Percentiles rank a stretch among this genome's conserved stretches.
phyloP scores from a whole-genome alignment of 345 rosid species.

The Trapa bicornis region DNA sequence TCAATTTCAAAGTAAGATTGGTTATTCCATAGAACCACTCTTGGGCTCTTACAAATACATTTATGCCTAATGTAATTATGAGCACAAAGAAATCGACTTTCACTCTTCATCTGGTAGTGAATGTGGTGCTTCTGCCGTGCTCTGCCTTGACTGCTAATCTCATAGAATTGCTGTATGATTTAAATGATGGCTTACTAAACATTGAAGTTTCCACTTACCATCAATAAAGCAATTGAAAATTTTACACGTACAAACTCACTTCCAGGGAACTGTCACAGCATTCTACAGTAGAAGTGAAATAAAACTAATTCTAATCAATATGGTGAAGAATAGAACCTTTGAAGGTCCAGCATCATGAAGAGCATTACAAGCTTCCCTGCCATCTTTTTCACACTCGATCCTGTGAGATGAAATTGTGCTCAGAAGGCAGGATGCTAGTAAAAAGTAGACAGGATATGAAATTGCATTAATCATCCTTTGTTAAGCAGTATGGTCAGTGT shows the following conservation, averaged over 20 bases:
- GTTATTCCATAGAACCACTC: too few species aligned
- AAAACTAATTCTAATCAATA: neutral
- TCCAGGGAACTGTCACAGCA: neutral
- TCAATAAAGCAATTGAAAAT: neutral
- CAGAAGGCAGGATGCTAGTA: neutral
- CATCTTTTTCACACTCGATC: conserved; percentile 70
- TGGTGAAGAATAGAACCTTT: conserved; percentile 34
- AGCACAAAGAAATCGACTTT: too few species aligned
- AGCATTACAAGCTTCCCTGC: conserved; percentile 74
- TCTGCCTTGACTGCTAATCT: neutral
- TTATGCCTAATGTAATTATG: too few species aligned
- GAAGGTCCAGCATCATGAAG: conserved; percentile 96
- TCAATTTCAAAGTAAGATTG: too few species aligned
- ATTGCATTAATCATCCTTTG: neutral
- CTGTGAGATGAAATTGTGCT: conserved; percentile 27
- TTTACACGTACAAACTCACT: neutral
- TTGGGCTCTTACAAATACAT: too few species aligned
- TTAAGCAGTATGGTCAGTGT: neutral
- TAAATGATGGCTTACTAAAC: neutral
- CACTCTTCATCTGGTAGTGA: neutral
- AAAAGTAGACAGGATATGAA: neutral
- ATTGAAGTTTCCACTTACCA: neutral
- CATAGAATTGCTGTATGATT: neutral
- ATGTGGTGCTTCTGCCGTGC: neutral
- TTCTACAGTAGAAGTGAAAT: neutral